A percentile compares a stretch with the other conserved stretches of the same genome.
phyloP scores from a whole-genome alignment of 202 grass and related monocot species.

The Miscanthus sacchariflorus region DNA sequence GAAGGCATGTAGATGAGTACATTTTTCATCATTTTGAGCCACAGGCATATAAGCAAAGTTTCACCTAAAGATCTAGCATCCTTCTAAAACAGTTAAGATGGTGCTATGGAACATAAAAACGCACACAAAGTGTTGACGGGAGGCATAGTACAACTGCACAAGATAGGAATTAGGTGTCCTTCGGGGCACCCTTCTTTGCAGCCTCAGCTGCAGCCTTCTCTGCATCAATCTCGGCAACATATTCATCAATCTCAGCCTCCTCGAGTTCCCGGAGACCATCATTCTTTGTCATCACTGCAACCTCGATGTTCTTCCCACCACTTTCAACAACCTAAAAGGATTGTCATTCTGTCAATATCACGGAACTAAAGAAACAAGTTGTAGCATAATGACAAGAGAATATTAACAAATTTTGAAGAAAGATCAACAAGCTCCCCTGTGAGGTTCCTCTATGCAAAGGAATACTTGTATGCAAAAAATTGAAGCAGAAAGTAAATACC shows the following conservation, averaged over 20 bases:
- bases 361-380: not conserved
- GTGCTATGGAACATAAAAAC: conserved; percentile 4
- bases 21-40: conserved; percentile 18
- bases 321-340: conserved; percentile 80
- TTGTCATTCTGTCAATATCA: conserved; percentile 17
- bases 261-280: conserved; percentile 73
- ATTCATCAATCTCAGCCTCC: conserved; percentile 75
- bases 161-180: conserved; percentile 49
- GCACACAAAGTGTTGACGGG: not conserved
- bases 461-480: not conserved
- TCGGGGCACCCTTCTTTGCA: conserved; percentile 73
- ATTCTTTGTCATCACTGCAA: conserved; percentile 76
- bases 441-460: not conserved
- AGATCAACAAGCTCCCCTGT: conserved; percentile 8
- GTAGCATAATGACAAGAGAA: not conserved
- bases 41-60: conserved; percentile 35
- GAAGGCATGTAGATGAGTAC: not conserved
- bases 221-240: conserved; percentile 84
- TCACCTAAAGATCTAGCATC: conserved; percentile 34
- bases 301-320: conserved; percentile 91
- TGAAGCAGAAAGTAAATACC: conserved; percentile 2
- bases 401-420: not conserved
- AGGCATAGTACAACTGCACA: not conserved
- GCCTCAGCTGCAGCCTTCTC: conserved; percentile 92
- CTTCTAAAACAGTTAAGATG: conserved; percentile 45